These are phyloP conservation scores for Fusarium metavorans DNA, from an alignment of 2,329 filamentous ascomycete species.

Conservation along the genomic window DNA sequence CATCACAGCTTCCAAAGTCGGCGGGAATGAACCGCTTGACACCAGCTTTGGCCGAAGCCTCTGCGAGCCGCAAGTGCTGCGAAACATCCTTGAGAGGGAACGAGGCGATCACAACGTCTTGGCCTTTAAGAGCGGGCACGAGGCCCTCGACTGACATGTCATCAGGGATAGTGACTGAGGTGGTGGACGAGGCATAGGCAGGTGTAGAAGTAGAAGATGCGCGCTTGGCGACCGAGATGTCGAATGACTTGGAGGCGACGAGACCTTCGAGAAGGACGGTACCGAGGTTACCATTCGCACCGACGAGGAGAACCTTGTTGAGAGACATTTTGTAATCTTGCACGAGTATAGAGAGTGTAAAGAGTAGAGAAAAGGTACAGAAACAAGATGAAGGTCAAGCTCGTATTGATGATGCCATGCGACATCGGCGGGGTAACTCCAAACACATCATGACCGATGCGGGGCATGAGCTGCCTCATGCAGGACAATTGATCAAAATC, in stretches of 20 bases:
- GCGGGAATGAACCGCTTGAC: constrained; percentile 72
- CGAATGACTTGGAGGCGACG: constrained; percentile 54
- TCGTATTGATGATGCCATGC: constrained; percentile 8
- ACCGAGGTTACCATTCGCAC: constrained; percentile 56
- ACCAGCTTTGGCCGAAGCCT: constrained; percentile 69
- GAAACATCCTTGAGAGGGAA: constrained; percentile 58
- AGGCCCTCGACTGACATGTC: constrained; percentile 53
- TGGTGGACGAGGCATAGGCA: constrained; percentile 34
- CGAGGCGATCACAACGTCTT: constrained; percentile 67
- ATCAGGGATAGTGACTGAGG: constrained; percentile 44
- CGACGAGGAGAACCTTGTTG: constrained; percentile 51
- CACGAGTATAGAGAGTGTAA: background rate
- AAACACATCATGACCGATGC: constrained; percentile 22
- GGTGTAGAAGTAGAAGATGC: constrained; percentile 47
- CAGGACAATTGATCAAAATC: background rate
- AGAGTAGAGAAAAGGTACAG: background rate
- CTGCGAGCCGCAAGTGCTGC: constrained; percentile 60
- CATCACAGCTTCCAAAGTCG: constrained; percentile 63
- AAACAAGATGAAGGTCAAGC: background rate
- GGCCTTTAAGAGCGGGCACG: constrained; percentile 61
- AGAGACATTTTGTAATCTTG: constrained; percentile 36
- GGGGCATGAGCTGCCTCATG: background rate
- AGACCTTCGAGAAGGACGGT: constrained; percentile 53
- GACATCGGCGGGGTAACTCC: constrained; percentile 25
- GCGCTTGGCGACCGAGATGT: constrained; percentile 68